Percentiles rank a stretch among this genome's conserved stretches.
Conservation (phyloP, 1,139 yeast species). For the Pichia inconspicua region DNA sequence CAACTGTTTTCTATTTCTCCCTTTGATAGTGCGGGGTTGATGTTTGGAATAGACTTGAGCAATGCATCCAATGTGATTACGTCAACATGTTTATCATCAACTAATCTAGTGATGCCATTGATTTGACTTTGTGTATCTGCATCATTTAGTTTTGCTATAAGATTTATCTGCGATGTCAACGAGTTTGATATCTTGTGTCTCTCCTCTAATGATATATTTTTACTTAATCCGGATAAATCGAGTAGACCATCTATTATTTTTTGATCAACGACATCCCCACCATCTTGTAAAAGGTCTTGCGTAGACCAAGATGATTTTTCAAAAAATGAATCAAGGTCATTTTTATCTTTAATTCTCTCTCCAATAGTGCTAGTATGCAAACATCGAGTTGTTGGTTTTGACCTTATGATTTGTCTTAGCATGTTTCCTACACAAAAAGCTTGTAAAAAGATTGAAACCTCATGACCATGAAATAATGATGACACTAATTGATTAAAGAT, state of each 20-base stretch:
- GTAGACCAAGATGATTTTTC: slow-evolving; percentile 18
- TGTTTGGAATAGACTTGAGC: slow-evolving; percentile 17
- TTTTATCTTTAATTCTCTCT: neutral
- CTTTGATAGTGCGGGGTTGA: slow-evolving; percentile 20
- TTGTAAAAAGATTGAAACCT: too few species aligned
- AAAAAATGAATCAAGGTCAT: slow-evolving; percentile 6
- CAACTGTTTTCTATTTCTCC: slow-evolving; percentile 34
- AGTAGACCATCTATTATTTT: slow-evolving; percentile 17
- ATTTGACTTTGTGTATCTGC: neutral
- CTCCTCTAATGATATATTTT: slow-evolving; percentile 11
- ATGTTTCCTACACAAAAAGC: too few species aligned
- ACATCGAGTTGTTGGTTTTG: neutral
- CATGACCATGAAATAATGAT: too few species aligned
- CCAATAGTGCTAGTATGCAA: neutral
- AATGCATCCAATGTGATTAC: slow-evolving; percentile 26
- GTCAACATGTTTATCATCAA: slow-evolving; percentile 16
- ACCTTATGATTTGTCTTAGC: neutral
- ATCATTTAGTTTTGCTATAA: slow-evolving; percentile 22
- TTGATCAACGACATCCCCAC: slow-evolving; percentile 9
- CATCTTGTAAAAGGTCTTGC: slow-evolving; percentile 9
- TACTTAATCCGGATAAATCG: slow-evolving; percentile 25
- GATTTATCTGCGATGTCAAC: slow-evolving; percentile 23
- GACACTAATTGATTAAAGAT: too few species aligned
- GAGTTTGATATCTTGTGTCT: slow-evolving; percentile 12
- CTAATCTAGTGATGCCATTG: slow-evolving; percentile 12